Evolutionary conservation across 768 basidiomycete genomes (phyloP), one percentile per base, ranked within the genome.

Genomic region (Pisolithus orientalis): DNA sequence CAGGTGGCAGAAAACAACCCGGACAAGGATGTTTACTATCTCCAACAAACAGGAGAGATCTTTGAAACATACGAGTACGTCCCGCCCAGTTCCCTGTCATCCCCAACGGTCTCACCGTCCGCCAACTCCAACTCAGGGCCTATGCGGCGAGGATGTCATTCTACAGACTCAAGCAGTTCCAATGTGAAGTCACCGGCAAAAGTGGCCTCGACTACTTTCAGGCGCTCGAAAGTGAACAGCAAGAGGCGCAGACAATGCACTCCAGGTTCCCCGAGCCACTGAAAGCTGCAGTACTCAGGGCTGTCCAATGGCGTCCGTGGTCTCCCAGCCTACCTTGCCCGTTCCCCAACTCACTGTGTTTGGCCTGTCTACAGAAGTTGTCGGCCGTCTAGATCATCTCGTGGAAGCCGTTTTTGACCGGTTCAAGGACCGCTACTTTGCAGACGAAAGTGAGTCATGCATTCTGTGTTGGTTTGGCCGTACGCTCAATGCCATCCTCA

Each of bases 171-270:
- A 93, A 91, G 64, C 87, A 94, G 64, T 98, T 97, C 71, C 92
- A 95, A 65, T 98, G 95, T 67, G 95, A 97, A 74, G 91, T 94
- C 62, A 93, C 91, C 32, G 93, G 94, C 70, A 95, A 93, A 74
- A 87, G 90, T 59, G 85, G 86, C 50, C 79, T 98, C 50, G 88
- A 91, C 74, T 99, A 93, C 72, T 96, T 94, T 69, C 84, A 92
- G 63, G 96, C 96, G 24, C 76, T 94, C 43, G 85, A 91, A 60
- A 94, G 90, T 53, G 96, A 99, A 70, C 83, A 80, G 54, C 83
- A 85, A 60, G 96, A 98, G 72, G 90, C 90, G 31, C 79, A 85
- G 52, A 89, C 87, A 28, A 79, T 97, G 69, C 93, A 98, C 66
- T 80, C 87, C 42, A 80, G 91, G 62, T 97, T 99, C 71, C 91